Base-by-base conservation (phyloP, 257 asterid species). In the Rubia yunnanensis region DNA sequence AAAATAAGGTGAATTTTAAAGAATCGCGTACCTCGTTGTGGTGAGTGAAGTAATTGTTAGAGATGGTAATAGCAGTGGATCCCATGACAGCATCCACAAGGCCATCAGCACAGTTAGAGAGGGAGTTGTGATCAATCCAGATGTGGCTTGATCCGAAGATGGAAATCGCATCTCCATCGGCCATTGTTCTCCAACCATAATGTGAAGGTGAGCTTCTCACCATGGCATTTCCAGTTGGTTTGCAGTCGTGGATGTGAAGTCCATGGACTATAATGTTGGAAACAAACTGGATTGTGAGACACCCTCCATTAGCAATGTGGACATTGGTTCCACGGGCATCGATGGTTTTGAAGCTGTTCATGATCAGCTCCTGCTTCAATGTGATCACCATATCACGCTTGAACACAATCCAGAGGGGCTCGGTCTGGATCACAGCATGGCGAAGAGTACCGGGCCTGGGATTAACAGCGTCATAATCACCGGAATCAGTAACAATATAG, bases 71-170 rank as follows among this genome's bases (percentile, higher is more conserved):
- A 5, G 96, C 91, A 23, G 94, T 91, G 68, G 98, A 91, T 10
- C 98, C 98, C 96, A 91, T 91, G 38, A 91, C 87, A 69, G 98
- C 98, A 71, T 91, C 98, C 23, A 91, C 91, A 62, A 91, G 95
- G 23, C 98, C 98, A 69, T 91, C 98, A 17, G 96, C 95, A 24
- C 98, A 91, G 57, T 86, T 83, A 32, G 95, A 86, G 27, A 91
- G 89, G 3, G 98, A 91, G 62, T 88, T 88, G 64, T 91, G 98
- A 71, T 91, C 98, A 5, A 91, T 78, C 98, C 98, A 91, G n/a
- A 91, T 60, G 60, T 91, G 96, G 78, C 96, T 88, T 32, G 98
- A 83, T 11, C 95, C 94, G 5, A 91, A 91, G 68, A 91, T 88
- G 10, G 98, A 91, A 64, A 91, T 31, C 3, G 81, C 98, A 69